These are phyloP conservation scores for Syncephalis fuscata DNA, from an alignment of 371 early-diverging fungal genomes.

Conservation along the genomic window DNA sequence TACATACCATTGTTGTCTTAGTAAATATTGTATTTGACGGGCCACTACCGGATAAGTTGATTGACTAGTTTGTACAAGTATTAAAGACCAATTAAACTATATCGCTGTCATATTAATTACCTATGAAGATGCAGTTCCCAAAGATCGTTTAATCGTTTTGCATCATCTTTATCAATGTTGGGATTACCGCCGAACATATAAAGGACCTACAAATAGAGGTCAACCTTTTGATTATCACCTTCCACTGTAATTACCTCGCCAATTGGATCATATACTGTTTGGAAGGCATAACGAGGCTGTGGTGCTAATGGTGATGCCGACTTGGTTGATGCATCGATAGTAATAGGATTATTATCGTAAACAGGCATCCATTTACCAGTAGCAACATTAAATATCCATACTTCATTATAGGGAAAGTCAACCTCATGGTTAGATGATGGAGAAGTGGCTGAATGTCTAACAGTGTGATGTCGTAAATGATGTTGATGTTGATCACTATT, in stretches of 20 bases:
- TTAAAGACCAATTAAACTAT: no score
- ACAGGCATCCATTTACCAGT: constrained; percentile 54
- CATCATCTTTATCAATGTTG: constrained; percentile 30
- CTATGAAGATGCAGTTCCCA: constrained; percentile 59
- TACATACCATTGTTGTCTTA: constrained; percentile 46
- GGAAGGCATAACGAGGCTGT: constrained; percentile 72
- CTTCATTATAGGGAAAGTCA: constrained; percentile 22
- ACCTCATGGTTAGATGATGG: not conserved
- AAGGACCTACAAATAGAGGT: constrained; percentile 17
- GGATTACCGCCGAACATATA: constrained; percentile 87
- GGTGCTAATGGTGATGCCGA: constrained; percentile 38
- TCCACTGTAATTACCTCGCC: constrained; percentile 12
- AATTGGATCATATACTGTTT: constrained; percentile 53
- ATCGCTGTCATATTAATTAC: constrained; percentile 15
- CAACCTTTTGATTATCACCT: not conserved
- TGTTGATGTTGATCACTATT: no score
- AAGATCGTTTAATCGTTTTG: constrained; percentile 60
- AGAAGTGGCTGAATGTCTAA: no score
- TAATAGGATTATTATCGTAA: constrained; percentile 53
- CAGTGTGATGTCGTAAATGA: no score
- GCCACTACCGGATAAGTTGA: constrained; percentile 27
- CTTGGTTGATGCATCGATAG: constrained; percentile 22
- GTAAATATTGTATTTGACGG: constrained; percentile 32
- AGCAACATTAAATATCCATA: constrained; percentile 58
- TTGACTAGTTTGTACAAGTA: constrained; percentile 32